Evolutionary conservation across 345 rosid genomes (phyloP).

Genomic region (Sisymbrium altissimum): DNA sequence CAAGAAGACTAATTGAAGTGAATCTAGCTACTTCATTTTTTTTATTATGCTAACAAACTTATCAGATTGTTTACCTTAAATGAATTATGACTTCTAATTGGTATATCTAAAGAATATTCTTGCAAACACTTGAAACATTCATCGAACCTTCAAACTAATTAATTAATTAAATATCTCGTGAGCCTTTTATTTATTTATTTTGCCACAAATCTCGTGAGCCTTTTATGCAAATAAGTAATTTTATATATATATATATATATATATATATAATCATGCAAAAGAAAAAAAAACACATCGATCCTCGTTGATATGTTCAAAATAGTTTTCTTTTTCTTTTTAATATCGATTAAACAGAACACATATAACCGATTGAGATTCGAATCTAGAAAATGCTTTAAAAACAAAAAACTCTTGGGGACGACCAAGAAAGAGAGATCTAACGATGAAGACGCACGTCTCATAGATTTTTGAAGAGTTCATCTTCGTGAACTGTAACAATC

Average conservation of each 20-base stretch:
- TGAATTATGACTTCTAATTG: not conserved
- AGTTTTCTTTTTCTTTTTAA: not conserved
- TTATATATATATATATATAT: not conserved
- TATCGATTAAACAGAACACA: not conserved
- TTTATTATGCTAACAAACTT: too few species aligned
- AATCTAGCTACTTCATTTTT: too few species aligned
- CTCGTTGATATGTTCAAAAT: conserved; percentile 22
- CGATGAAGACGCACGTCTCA: conserved; percentile 17
- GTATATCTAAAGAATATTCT: conserved; percentile 13
- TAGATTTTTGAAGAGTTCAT: conserved; percentile 5
- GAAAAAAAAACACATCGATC: not conserved
- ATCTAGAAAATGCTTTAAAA: conserved; percentile 1
- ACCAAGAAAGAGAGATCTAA: conserved; percentile 25
- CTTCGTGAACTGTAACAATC: conserved; percentile 14
- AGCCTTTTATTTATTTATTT: not conserved
- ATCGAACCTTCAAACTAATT: not conserved
- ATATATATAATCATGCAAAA: not conserved
- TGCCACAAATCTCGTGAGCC: not conserved
- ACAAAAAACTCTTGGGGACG: not conserved
- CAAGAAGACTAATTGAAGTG: conserved; percentile 5
- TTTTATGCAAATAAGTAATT: not conserved
- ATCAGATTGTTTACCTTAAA: not conserved
- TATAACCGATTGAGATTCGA: conserved; percentile 17
- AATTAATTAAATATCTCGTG: not conserved
- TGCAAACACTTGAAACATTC: not conserved